Percentiles rank a stretch among this genome's conserved stretches.
These are phyloP conservation scores for Sarocladium strictum DNA, from an alignment of 2,329 filamentous ascomycete species.

Conservation along the genomic window DNA sequence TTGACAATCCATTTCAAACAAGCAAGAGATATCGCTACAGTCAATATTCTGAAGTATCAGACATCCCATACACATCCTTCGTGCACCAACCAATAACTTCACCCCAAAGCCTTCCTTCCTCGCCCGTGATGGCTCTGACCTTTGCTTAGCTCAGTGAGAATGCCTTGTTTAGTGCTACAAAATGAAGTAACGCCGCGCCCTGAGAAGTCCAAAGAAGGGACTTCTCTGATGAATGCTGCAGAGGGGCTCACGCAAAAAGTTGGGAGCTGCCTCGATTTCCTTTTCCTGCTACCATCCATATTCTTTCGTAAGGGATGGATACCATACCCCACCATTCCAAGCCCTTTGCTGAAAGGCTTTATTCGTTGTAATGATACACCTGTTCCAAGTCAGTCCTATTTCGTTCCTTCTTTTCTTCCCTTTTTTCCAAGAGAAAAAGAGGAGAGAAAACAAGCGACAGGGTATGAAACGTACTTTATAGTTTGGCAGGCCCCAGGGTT, in stretches of 20 bases:
- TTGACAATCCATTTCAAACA: no score
- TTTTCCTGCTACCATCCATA: not conserved
- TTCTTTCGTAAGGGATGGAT: no score
- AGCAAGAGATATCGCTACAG: no score
- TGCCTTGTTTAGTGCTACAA: not conserved
- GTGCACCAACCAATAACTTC: no score
- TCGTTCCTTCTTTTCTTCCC: no score
- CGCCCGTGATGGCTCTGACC: not conserved
- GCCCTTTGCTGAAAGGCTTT: slow-evolving; percentile 21
- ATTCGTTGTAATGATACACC: slow-evolving; percentile 91
- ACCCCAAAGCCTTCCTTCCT: no score
- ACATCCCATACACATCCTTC: no score
- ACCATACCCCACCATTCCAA: no score
- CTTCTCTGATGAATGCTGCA: not conserved
- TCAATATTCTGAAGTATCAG: no score
- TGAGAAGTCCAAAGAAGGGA: not conserved
- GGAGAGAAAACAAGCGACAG: not conserved
- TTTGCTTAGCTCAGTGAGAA: not conserved
- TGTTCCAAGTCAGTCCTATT: slow-evolving; percentile 26
- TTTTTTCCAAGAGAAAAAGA: no score
- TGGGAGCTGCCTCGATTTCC: not conserved
- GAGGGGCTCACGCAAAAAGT: not conserved
- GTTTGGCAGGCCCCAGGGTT: slow-evolving; percentile 83
- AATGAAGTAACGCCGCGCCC: not conserved
- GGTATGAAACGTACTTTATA: slow-evolving; percentile 70